A percentile compares a stretch with the other conserved stretches of the same genome.
phyloP scores from a whole-genome alignment of 805 yeast species.

The Monosporozyma siamensis region DNA sequence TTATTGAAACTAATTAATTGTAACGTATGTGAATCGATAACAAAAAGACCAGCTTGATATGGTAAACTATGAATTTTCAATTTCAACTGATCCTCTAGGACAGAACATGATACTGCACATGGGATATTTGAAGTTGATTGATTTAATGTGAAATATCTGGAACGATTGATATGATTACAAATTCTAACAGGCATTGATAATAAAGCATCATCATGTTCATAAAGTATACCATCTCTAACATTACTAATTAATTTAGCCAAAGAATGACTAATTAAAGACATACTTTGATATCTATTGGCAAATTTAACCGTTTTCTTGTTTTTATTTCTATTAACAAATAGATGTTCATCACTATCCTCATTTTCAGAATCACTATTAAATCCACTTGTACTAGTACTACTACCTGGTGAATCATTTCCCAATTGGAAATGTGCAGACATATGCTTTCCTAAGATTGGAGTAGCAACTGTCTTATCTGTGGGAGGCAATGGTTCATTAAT shows the following conservation, averaged over 20 bases:
- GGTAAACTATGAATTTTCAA: slow-evolving; percentile 70
- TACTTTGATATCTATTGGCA: slow-evolving; percentile 20
- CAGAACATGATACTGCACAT: slow-evolving; percentile 59
- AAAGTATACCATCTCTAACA: slow-evolving; percentile 21
- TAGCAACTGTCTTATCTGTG: not conserved
- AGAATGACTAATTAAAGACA: slow-evolving; percentile 22
- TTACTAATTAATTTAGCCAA: slow-evolving; percentile 21
- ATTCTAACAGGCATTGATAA: slow-evolving; percentile 31
- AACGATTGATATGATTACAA: slow-evolving; percentile 40
- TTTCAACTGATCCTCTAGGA: slow-evolving; percentile 42
- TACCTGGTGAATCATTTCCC: slow-evolving; percentile 38
- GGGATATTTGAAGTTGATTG: slow-evolving; percentile 46
- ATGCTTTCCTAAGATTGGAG: not conserved
- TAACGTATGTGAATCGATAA: slow-evolving; percentile 44
- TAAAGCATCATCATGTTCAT: slow-evolving; percentile 22
- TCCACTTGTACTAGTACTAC: not conserved
- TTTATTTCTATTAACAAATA: not conserved
- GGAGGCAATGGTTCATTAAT: not conserved
- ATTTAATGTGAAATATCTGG: slow-evolving; percentile 55
- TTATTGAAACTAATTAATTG: slow-evolving; percentile 64
- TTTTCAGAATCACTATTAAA: slow-evolving; percentile 2
- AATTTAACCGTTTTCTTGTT: slow-evolving; percentile 17
- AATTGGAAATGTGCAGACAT: slow-evolving; percentile 43
- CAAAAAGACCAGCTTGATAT: slow-evolving; percentile 78
- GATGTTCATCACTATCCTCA: not conserved